phyloP scores from a whole-genome alignment of 2,329 filamentous ascomycete genomes.

The Remersonia thermophila region DNA sequence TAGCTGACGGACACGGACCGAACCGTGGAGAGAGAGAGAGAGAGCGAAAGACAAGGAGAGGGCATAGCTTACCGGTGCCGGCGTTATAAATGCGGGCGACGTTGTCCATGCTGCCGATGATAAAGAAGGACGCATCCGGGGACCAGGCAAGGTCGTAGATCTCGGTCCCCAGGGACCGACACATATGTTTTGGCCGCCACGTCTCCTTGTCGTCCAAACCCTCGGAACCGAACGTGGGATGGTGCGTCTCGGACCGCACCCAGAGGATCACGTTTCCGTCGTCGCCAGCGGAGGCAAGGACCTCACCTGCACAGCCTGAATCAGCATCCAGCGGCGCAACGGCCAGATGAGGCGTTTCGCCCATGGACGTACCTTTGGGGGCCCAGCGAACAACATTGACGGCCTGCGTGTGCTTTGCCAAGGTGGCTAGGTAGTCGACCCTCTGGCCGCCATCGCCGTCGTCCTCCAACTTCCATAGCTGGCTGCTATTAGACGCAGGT shows the following conservation, averaged over 20 bases:
- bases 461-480: constrained; percentile 85
- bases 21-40: no score
- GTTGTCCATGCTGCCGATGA: constrained; percentile 99
- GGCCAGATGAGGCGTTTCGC: no score
- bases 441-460: constrained; percentile 79
- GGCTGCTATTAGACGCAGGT: background rate
- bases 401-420: constrained; percentile 88
- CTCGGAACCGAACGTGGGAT: constrained; percentile 64
- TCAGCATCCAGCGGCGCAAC: no score
- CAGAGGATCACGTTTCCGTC: constrained; percentile 95
- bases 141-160: constrained; percentile 99
- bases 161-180: constrained; percentile 82
- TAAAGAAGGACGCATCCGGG: constrained; percentile 91
- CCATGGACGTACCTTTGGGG: constrained; percentile 60
- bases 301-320: constrained; percentile 66
- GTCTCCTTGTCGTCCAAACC: constrained; percentile 86
- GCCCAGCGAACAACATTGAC: constrained; percentile 97
- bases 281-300: constrained; percentile 88
- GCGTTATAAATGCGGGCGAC: constrained; percentile 95
- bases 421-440: constrained; percentile 82
- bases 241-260: constrained; percentile 72
- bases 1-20: no score
- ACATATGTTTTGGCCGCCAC: constrained; percentile 97
- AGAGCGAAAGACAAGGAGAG: constrained; percentile 9
- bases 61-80: constrained; percentile 51